Percentiles rank a stretch among this genome's conserved stretches.
phyloP scores from a whole-genome alignment of 1,284 basidiomycete genomes.

The Irpex sp. region DNA sequence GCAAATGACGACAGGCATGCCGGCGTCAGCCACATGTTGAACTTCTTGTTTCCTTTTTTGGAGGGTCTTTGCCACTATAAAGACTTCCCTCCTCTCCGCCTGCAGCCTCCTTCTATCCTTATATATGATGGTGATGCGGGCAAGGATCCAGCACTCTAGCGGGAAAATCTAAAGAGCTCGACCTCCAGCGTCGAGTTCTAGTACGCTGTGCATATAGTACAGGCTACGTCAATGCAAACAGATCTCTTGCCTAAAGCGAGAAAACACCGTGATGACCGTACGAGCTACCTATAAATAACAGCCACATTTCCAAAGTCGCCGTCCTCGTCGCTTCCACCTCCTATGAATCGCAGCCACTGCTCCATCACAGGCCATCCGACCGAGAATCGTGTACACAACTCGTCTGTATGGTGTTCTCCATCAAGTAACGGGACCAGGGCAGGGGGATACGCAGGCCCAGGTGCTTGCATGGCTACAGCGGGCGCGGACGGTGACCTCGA shows the following conservation, averaged over 20 bases:
- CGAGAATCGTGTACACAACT: constrained; percentile 80
- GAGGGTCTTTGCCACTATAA: no score
- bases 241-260: constrained; percentile 52
- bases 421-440: constrained; percentile 69
- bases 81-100: no score
- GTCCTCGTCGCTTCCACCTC: constrained; percentile 46
- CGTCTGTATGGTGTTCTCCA: constrained; percentile 90
- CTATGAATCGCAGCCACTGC: constrained; percentile 66
- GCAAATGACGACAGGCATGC: no score
- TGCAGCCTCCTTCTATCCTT: no score
- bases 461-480: constrained; percentile 25
- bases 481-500: constrained; percentile 42
- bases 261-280: background rate
- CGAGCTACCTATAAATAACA: constrained; percentile 41
- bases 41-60: no score
- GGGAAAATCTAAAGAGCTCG: constrained; percentile 81
- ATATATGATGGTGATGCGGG: no score
- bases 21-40: no score
- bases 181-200: constrained; percentile 84
- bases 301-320: constrained; percentile 45
- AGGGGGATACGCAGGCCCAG: constrained; percentile 38
- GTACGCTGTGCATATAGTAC: constrained; percentile 75
- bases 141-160: constrained; percentile 78
- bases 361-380: constrained; percentile 83
- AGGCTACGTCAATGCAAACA: constrained; percentile 75